These are phyloP conservation scores for Trichosporon sp. DNA, from an alignment of 1,284 basidiomycete species.

Conservation along the genomic window DNA sequence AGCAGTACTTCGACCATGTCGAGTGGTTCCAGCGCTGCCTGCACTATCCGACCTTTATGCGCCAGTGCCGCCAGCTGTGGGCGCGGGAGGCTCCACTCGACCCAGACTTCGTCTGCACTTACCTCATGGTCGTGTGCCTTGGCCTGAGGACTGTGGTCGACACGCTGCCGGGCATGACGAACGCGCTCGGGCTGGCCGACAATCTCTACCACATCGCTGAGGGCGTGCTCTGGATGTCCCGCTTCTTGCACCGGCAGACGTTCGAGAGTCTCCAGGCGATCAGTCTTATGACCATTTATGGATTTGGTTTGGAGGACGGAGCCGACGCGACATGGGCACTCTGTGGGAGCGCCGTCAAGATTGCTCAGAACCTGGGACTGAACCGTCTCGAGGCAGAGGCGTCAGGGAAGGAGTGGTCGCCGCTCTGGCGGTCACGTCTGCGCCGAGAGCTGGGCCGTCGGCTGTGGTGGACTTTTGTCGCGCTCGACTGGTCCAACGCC, in stretches of 20 bases:
- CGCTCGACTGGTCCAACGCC: slow-evolving; percentile 38
- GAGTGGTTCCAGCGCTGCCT: slow-evolving; percentile 37
- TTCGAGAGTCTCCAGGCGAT: slow-evolving; percentile 35
- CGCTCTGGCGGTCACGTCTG: slow-evolving; percentile 29
- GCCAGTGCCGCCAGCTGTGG: slow-evolving; percentile 29
- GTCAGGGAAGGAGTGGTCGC: slow-evolving; percentile 28
- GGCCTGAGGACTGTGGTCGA: slow-evolving; percentile 25
- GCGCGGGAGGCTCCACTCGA: slow-evolving; percentile 11
- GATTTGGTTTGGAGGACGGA: slow-evolving; percentile 29
- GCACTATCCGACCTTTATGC: slow-evolving; percentile 33
- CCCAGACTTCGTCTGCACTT: slow-evolving; percentile 30
- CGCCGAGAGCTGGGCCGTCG: slow-evolving; percentile 34
- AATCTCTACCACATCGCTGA: slow-evolving; percentile 31
- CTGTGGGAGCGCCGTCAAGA: slow-evolving; percentile 34
- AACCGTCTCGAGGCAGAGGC: slow-evolving; percentile 35
- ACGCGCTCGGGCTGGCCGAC: slow-evolving; percentile 26
- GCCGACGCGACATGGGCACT: slow-evolving; percentile 33
- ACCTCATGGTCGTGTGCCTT: slow-evolving; percentile 34
- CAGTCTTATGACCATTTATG: slow-evolving; percentile 32
- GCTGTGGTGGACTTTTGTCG: slow-evolving; percentile 38
- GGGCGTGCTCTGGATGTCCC: slow-evolving; percentile 33
- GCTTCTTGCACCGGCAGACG: slow-evolving; percentile 31
- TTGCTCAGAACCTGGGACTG: slow-evolving; percentile 38
- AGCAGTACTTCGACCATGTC: slow-evolving; percentile 33
- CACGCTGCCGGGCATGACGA: slow-evolving; percentile 22